phyloP scores from a whole-genome alignment of 2,329 filamentous ascomycete species.

The Metarhizium robertsii region DNA sequence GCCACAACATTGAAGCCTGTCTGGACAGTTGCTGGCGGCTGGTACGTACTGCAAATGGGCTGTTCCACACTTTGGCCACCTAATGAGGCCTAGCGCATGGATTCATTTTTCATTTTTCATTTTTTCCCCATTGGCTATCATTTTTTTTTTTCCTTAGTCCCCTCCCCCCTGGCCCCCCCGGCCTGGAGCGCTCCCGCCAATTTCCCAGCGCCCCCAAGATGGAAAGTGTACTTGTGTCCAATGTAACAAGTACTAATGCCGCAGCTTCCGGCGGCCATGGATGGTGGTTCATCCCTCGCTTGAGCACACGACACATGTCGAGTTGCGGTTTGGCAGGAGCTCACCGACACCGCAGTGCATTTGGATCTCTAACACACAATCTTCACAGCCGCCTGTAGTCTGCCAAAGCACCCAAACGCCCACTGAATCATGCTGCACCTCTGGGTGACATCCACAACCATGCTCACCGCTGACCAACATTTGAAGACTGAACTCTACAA shows the following conservation, averaged over 20 bases:
- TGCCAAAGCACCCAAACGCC: background rate
- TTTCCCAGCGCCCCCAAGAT: background rate
- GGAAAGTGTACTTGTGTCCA: background rate
- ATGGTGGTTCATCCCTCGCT: background rate
- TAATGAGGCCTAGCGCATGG: background rate
- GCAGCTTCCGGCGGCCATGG: slow-evolving; percentile 3
- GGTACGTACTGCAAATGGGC: too few relatives aligned
- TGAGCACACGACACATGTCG: background rate
- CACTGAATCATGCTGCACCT: background rate
- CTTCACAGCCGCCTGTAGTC: background rate
- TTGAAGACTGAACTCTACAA: too few relatives aligned
- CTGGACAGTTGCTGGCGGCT: too few relatives aligned
- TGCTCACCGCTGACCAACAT: too few relatives aligned
- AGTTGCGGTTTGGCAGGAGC: background rate
- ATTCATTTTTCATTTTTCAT: background rate
- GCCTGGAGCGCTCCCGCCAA: background rate
- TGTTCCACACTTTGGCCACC: background rate
- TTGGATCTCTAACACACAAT: too few relatives aligned
- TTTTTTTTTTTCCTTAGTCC: background rate
- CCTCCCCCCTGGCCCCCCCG: background rate
- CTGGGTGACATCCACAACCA: too few relatives aligned
- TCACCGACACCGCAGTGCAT: background rate
- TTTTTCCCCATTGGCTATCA: background rate
- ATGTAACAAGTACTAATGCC: slow-evolving; percentile 2
- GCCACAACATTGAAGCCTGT: background rate